Percentiles rank a stretch among this genome's conserved stretches.
Evolutionary conservation across 116 monocot species (phyloP).

Genomic region (Zostera marina): DNA sequence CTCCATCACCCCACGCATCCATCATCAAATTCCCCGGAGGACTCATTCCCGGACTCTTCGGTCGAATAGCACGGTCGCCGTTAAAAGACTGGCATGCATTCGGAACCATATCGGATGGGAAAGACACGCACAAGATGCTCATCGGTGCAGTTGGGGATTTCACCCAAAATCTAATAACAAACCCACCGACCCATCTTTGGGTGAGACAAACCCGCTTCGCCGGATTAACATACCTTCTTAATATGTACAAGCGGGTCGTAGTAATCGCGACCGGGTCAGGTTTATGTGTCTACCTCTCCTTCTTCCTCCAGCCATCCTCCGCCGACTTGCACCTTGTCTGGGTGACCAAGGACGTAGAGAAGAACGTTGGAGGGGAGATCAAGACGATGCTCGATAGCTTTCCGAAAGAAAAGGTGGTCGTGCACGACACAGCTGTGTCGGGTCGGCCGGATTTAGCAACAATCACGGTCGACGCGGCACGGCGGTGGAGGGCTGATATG

Average conservation of each 20-base stretch:
- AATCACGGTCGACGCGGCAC: slow-evolving; percentile 25
- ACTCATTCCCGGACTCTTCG: slow-evolving; percentile 29
- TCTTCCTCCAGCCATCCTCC: slow-evolving; percentile 27
- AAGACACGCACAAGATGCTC: slow-evolving; percentile 51
- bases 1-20: slow-evolving; percentile 35
- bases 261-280: slow-evolving; percentile 54
- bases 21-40: slow-evolving; percentile 14
- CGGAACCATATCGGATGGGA: slow-evolving; percentile 38
- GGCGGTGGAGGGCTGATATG: slow-evolving; percentile 47
- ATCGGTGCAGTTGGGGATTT: slow-evolving; percentile 64
- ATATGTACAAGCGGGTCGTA: slow-evolving; percentile 43
- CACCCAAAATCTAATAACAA: slow-evolving; percentile 22
- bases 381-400: slow-evolving; percentile 21
- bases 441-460: slow-evolving; percentile 36
- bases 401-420: slow-evolving; percentile 19
- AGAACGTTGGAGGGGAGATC: slow-evolving; percentile 49
- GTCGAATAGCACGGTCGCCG: slow-evolving; percentile 40
- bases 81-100: slow-evolving; percentile 62
- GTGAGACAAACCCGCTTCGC: slow-evolving; percentile 39
- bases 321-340: slow-evolving; percentile 42
- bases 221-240: slow-evolving; percentile 39
- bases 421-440: slow-evolving; percentile 39
- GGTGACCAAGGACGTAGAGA: slow-evolving; percentile 45
- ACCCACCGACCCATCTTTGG: slow-evolving; percentile 47
- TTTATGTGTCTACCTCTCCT: slow-evolving; percentile 50